Base-by-base conservation (phyloP, 2,329 filamentous ascomycete genomes). In the Stagonosporopsis cucurbitacearum region DNA sequence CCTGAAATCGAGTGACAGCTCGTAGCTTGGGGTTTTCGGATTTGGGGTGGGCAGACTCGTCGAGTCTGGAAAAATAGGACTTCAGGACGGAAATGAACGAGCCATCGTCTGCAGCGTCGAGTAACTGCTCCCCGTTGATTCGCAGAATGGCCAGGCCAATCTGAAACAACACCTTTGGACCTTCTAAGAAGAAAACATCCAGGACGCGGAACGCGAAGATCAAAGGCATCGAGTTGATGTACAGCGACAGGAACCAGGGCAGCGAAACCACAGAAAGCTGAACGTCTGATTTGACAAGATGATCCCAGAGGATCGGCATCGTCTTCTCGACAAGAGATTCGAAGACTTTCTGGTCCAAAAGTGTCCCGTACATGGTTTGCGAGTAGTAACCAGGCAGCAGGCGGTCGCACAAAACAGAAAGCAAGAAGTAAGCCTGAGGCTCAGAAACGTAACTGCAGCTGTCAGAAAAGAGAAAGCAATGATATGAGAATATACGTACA, bases 181-280 rank as follows among this genome's bases (percentile, higher is more conserved):
- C 95, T 77, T 99, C 95, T 36, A 99, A 86, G 77, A 99, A 99
- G 80, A 99, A 99, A 45, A 99, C 94, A 69, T 99, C 95, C 59
- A 99, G 78, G 44, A 99, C 95, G 52, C 95, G 86, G 76, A 98
- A 99, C 41, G 95, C 95, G 77, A 98, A 99, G 1, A 98, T 92
- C 15, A 99, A 82, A 4, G 95, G 95, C 95, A 99, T 99, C 1
- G 94, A 98, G 82, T 99, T 99, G 81, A 99, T 96, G 78, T 98
- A 99, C 17, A 99, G 83, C 5, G 94, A 98, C 52, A 99, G 82
- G 74, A 99, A 99, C 95, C 95, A 99, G 3, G 95, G 95, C 39
- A 99, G 82, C 9, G 94, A 98, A 15, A 98, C 95, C 30, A 99
- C 95, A 0, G 95, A 98, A 19, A 99, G 85, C 75, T 99, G 96